These are phyloP conservation scores for Clitopilus hobsonii DNA, from an alignment of 768 basidiomycete genomes.

Conservation along the genomic window DNA sequence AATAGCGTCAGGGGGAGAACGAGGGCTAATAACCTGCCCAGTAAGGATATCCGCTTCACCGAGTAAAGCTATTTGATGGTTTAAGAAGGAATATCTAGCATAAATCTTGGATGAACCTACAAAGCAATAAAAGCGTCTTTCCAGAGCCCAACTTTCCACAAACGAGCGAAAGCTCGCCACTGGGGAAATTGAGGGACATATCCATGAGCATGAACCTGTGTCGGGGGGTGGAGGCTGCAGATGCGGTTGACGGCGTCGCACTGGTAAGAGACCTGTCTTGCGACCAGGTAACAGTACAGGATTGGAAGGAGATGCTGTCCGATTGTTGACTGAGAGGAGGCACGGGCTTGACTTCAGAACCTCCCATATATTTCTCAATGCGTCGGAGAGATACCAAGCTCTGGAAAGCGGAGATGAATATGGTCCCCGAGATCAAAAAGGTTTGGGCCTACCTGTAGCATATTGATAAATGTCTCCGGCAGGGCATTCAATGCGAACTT, in stretches of 20 bases:
- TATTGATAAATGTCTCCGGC: constrained; percentile 87
- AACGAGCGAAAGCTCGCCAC: constrained; percentile 73
- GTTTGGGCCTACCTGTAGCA: constrained; percentile 64
- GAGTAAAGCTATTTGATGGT: constrained; percentile 51
- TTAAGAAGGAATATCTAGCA: constrained; percentile 7
- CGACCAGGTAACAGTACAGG: constrained; percentile 90
- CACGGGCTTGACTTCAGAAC: constrained; percentile 65
- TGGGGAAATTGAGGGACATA: constrained; percentile 71
- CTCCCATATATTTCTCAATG: constrained; percentile 84
- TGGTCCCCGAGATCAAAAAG: too few relatives aligned
- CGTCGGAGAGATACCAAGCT: constrained; percentile 81
- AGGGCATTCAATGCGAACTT: constrained; percentile 84
- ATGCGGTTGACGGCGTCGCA: constrained; percentile 29
- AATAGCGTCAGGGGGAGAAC: constrained; percentile 78
- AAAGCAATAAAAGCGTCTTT: constrained; percentile 78
- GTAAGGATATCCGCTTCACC: constrained; percentile 85
- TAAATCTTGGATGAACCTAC: constrained; percentile 23
- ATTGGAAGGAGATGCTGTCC: constrained; percentile 68
- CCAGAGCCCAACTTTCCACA: constrained; percentile 90
- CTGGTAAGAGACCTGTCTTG: constrained; percentile 57
- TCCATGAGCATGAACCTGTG: constrained; percentile 81
- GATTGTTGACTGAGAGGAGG: constrained; percentile 52
- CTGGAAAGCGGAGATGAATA: too few relatives aligned
- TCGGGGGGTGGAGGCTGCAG: constrained; percentile 66
- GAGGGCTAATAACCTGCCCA: constrained; percentile 78